Base-by-base conservation (phyloP, 2,329 filamentous ascomycete genomes). In the Diplodia corticola region DNA sequence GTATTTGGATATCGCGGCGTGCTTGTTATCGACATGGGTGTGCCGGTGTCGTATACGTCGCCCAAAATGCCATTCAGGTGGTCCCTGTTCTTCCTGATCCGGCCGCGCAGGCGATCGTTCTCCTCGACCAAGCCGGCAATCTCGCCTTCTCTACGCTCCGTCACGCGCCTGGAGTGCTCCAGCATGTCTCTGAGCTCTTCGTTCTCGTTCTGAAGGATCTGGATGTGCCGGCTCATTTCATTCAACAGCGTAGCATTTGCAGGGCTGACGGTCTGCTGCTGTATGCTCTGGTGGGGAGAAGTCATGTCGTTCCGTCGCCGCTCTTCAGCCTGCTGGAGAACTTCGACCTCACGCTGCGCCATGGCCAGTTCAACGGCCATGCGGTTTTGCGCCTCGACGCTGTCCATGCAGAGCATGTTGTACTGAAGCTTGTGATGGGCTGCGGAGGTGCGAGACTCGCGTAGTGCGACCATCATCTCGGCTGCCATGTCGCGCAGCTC, bases 341-440 rank as follows among this genome's bases (percentile, higher is more conserved):
- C 91, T 68, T 97, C 91, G 22, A 96, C 90, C 78, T 97, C 93
- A 24, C 91, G 86, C 69, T 92, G 87, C n/a, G 90, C 90, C 86
- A 97, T 93, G 70, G 95, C 91, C 72, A 96, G 91, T 78, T 97
- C 94, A 5, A 97, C 93, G 40, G 89, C 90, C 70, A 94, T 92
- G 28, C 93, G 88, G 78, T 96, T 93, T 10, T 92, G 87, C 33
- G 93, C 90, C 71, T 96, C 92, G 57, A 90, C 88, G 64, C 91
- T 93, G 73, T 96, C 92, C 70, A 97, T 88, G 61, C 87, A 88
- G 30, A 96, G 85, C 73, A 97, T 85, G 71, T 90, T 93, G 74
- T 93, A 91, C 76, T 97, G 94, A 64, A 98, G 82, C 79, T 95
- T 96, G 80, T 95, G 90, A 76, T 97, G 93, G 35, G 93, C 91